These are phyloP conservation scores for Russula foetens DNA, from an alignment of 768 basidiomycete genomes.

Conservation along the genomic window DNA sequence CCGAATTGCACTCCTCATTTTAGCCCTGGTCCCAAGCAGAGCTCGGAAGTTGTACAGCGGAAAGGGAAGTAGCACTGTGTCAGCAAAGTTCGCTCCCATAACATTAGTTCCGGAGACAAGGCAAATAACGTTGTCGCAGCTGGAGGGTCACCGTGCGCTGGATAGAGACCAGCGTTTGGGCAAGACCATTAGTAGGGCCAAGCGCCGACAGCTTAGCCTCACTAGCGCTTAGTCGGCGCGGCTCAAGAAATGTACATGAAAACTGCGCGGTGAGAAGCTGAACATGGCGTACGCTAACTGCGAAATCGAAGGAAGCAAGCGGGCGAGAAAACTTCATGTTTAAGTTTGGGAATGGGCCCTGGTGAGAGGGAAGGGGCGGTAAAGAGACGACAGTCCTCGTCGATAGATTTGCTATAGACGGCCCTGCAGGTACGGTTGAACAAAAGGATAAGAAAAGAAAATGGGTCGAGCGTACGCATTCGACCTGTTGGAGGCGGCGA, in stretches of 20 bases:
- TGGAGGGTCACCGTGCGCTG: too few species aligned
- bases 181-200: too few species aligned
- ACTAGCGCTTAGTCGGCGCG: too few species aligned
- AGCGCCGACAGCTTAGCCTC: too few species aligned
- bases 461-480: slow-evolving; percentile 42
- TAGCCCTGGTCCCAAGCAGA: too few species aligned
- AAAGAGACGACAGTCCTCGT: slow-evolving; percentile 33
- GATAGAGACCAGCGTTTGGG: too few species aligned
- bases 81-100: too few species aligned
- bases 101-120: too few species aligned
- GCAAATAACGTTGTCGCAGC: too few species aligned
- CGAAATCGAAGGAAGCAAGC: slow-evolving; percentile 81
- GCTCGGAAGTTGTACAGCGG: too few species aligned
- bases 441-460: background rate
- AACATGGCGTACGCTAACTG: slow-evolving; percentile 54
- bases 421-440: slow-evolving; percentile 39
- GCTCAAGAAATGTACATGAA: background rate
- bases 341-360: slow-evolving; percentile 61
- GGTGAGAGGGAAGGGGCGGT: slow-evolving; percentile 34
- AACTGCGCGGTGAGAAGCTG: background rate
- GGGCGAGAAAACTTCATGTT: slow-evolving; percentile 73
- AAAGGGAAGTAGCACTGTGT: too few species aligned
- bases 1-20: too few species aligned
- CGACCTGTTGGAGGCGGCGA: slow-evolving; percentile 74
- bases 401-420: slow-evolving; percentile 64